Evolutionary conservation across 352 stramenopile genomes (phyloP), one percentile per base, ranked within the genome.

Genomic region (Globisporangium carolinianum): DNA sequence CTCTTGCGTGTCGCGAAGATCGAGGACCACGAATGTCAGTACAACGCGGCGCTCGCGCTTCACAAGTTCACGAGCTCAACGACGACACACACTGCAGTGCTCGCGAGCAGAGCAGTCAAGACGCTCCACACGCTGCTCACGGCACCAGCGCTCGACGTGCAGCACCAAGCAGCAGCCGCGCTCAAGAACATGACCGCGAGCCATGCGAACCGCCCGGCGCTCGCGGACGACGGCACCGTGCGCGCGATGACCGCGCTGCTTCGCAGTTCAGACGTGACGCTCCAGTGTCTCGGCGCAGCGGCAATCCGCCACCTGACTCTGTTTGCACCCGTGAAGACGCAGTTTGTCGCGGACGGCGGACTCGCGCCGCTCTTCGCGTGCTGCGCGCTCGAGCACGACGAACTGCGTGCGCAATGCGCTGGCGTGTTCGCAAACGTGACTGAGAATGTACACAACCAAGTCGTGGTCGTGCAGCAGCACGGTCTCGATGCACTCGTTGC

Each of bases 371-470:
- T 89, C 3, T 90, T 91, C 46, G 69, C 63, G 37, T 86, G 79
- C 56, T 90, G 79, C 63, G 58, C 62, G 9, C 58, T 87, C 11
- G 58, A 72, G 1, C 63, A 91, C 52, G 75, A 95, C 46, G 86
- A 97, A 54, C 64, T 98, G 1, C 77, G 93, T 14, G 80, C 90
- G 17, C 93, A 98, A 62, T 93, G 86, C 61, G 80, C 92, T 7
- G 91, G 89, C 1, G 71, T 85, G 5, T 73, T 98, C 14, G 87
- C 91, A 35, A 97, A 95, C 41, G 67, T 98, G 35, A 94, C 83
- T 42, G 95, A 98, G 64, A 94, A 97, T 58, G 85, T 77, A 8
- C 63, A 89, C 45, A 97, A 97, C 61, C 95, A 98, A 66, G 61
- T 94, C 17, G 74, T 72, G 48, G 75, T 98, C 48, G 88, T 96